A percentile compares a stretch with the other conserved stretches of the same genome.
Evolutionary conservation across 1,284 basidiomycete species (phyloP).

Genomic region (Ganoderma resinaceum): DNA sequence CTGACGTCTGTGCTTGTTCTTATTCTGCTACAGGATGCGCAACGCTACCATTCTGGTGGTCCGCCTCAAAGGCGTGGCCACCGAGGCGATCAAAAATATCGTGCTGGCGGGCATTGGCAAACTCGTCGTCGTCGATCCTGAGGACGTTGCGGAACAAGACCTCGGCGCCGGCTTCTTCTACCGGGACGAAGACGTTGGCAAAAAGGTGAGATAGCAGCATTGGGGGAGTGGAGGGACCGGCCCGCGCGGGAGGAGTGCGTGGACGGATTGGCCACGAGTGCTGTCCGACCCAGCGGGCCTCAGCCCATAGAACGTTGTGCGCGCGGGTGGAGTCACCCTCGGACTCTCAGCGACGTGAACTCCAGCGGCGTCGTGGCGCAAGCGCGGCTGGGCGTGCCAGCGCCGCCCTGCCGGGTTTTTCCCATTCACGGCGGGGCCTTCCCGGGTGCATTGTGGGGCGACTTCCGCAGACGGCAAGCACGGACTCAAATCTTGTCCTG

Average conservation of each 20-base stretch:
- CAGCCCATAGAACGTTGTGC: background rate
- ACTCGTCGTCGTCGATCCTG: slow-evolving; percentile 71
- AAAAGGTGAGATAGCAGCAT: slow-evolving; percentile 63
- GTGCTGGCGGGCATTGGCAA: slow-evolving; percentile 81
- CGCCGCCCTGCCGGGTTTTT: background rate
- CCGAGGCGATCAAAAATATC: slow-evolving; percentile 97
- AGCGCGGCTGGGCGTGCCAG: slow-evolving; percentile 1
- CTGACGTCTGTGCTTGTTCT: slow-evolving; percentile 20
- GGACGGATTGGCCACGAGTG: background rate
- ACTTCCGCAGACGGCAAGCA: slow-evolving; percentile 9
- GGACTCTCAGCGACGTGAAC: slow-evolving; percentile 20
- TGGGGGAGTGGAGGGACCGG: background rate
- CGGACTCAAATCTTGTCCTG: slow-evolving; percentile 25
- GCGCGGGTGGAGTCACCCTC: background rate
- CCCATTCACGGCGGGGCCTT: background rate
- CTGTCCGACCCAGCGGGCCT: background rate
- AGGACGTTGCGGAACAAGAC: slow-evolving; percentile 76
- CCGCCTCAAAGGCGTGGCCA: slow-evolving; percentile 84
- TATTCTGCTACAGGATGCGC: slow-evolving; percentile 74
- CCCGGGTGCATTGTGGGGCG: slow-evolving; percentile 7
- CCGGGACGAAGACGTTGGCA: slow-evolving; percentile 90
- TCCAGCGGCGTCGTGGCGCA: background rate
- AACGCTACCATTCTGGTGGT: slow-evolving; percentile 91
- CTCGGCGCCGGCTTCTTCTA: slow-evolving; percentile 95
- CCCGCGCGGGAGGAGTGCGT: background rate